phyloP scores from a whole-genome alignment of 352 stramenopile genomes.

The Pythium aphanidermatum region DNA sequence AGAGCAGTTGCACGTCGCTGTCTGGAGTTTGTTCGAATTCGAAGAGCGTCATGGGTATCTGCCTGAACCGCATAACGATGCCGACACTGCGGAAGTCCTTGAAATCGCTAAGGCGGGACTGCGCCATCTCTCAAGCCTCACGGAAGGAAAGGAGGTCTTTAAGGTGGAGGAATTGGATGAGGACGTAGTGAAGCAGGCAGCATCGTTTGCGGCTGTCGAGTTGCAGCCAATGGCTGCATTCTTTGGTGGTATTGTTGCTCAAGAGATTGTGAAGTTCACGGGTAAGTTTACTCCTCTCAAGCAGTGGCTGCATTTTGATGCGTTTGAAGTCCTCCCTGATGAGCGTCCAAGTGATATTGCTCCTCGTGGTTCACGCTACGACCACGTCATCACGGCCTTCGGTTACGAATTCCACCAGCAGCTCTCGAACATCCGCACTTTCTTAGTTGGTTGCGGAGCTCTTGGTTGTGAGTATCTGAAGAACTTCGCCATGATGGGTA shows the following conservation, averaged over 20 bases:
- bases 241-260: conserved; percentile 73
- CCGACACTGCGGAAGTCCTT: conserved; percentile 56
- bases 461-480: conserved; percentile 84
- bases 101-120: conserved; percentile 58
- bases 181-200: conserved; percentile 47
- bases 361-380: conserved; percentile 65
- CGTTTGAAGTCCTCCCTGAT: conserved; percentile 71
- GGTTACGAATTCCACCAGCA: conserved; percentile 65
- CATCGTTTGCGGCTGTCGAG: conserved; percentile 55
- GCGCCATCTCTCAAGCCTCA: conserved; percentile 60
- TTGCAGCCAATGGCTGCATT: conserved; percentile 79
- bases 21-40: conserved; percentile 79
- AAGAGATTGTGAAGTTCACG: conserved; percentile 88
- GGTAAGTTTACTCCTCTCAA: conserved; percentile 83
- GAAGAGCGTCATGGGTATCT: conserved; percentile 58
- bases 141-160: conserved; percentile 47
- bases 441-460: conserved; percentile 76
- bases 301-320: conserved; percentile 82
- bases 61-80: conserved; percentile 58
- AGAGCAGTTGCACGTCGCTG: conserved; percentile 71
- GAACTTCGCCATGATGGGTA: conserved; percentile 82
- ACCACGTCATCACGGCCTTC: conserved; percentile 71
- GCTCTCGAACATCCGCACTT: conserved; percentile 65
- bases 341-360: conserved; percentile 43
- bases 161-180: conserved; percentile 70